Conservation (phyloP, 2,329 filamentous ascomycete genomes). For the Stromatinia cepivora region DNA sequence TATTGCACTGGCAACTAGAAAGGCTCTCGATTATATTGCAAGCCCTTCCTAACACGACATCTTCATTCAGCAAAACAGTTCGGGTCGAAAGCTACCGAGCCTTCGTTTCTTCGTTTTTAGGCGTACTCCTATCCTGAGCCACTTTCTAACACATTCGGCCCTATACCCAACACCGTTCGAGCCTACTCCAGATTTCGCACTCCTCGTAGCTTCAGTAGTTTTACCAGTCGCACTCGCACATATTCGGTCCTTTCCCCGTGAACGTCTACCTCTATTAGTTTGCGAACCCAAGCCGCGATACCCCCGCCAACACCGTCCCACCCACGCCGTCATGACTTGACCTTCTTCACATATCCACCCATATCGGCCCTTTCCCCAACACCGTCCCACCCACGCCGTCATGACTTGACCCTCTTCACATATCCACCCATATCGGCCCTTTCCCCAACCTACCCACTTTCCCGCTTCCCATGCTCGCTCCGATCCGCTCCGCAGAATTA, state of each 20-base stretch:
- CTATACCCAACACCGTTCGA: neutral
- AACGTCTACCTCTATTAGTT: neutral
- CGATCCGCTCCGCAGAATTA: conserved; percentile 2
- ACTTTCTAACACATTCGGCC: neutral
- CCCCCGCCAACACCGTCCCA: neutral
- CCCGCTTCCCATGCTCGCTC: neutral
- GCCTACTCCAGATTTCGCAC: neutral
- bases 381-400: neutral
- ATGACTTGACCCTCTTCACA: neutral
- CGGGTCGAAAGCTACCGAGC: neutral
- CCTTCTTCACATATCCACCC: neutral
- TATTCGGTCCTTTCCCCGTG: conserved; percentile 17
- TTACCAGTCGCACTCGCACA: neutral
- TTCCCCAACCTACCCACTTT: neutral
- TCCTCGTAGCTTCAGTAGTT: no score
- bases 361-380: neutral
- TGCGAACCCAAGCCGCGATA: neutral
- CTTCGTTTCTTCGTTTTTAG: neutral
- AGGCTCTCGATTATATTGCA: no score
- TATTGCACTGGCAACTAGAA: no score
- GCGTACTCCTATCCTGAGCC: neutral
- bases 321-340: neutral
- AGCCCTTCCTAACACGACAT: neutral
- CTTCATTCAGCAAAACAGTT: neutral
- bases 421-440: conserved; percentile 2